Evolutionary conservation across 139 green algal species (phyloP).

Genomic region (Auxenochlorella pyrenoidosa): DNA sequence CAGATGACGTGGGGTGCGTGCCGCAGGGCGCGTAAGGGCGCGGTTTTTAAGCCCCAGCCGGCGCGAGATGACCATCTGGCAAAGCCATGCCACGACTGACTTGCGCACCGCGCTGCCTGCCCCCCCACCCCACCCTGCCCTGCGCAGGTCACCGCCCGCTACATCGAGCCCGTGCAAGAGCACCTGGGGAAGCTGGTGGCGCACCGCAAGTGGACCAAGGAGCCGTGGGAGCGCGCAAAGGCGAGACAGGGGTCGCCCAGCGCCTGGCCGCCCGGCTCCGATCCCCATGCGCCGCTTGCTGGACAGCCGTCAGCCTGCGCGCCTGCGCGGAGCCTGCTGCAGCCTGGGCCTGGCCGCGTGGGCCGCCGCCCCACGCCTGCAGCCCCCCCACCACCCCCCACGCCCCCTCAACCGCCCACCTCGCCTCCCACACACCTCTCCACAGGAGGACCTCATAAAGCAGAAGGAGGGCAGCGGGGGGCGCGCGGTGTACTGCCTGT

Average conservation of each 20-base stretch:
- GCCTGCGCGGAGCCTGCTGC: background rate
- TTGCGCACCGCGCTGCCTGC: background rate
- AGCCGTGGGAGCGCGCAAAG: slow-evolving; percentile 31
- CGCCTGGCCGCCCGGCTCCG: no score
- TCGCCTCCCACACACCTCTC: background rate
- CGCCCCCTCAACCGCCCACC: no score
- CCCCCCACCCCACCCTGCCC: background rate
- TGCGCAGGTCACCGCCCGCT: slow-evolving; percentile 59
- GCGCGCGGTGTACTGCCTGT: slow-evolving; percentile 48
- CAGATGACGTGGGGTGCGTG: no score
- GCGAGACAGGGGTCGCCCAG: background rate
- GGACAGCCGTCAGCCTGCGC: background rate
- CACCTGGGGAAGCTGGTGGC: slow-evolving; percentile 40
- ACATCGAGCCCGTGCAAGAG: slow-evolving; percentile 64
- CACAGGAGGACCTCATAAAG: slow-evolving; percentile 27
- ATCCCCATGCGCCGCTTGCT: no score
- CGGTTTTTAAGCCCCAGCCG: no score
- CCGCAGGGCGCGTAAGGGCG: no score
- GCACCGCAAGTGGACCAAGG: slow-evolving; percentile 66
- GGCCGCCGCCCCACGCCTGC: background rate
- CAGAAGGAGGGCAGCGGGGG: slow-evolving; percentile 26
- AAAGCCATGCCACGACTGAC: background rate
- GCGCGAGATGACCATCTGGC: background rate
- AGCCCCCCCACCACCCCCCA: no score
- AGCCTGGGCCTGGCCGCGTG: no score